These are phyloP conservation scores for Raphanus sativus DNA, from an alignment of 345 rosid species.

Conservation along the genomic window DNA sequence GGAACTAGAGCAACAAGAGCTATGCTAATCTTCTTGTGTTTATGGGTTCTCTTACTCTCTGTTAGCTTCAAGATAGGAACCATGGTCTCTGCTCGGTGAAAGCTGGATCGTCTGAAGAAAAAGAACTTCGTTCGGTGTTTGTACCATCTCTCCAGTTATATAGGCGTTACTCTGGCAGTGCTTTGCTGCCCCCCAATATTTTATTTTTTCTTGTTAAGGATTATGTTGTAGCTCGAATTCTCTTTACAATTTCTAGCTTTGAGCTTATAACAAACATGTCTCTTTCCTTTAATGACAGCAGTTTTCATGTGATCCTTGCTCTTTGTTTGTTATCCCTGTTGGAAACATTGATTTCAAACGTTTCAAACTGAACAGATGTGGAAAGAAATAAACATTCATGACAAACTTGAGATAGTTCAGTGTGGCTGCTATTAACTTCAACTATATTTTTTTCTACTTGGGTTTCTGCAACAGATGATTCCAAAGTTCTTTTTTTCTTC, in stretches of 20 bases:
- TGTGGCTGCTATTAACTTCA: too few species aligned
- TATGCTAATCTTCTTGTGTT: constrained; percentile 54
- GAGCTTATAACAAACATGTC: constrained; percentile 16
- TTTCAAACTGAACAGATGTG: not conserved
- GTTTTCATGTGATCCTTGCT: not conserved
- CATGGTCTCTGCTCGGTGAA: constrained; percentile 56
- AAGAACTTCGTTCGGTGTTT: constrained; percentile 20
- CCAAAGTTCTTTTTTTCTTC: too few species aligned
- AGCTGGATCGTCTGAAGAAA: constrained; percentile 15
- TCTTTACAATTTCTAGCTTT: constrained; percentile 11
- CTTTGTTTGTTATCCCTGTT: not conserved
- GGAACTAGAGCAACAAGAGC: constrained; percentile 47
- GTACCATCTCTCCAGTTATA: constrained; percentile 20
- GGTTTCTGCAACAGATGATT: too few species aligned
- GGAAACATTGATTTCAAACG: not conserved
- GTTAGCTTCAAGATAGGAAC: constrained; percentile 61
- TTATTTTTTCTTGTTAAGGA: not conserved
- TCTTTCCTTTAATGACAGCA: not conserved
- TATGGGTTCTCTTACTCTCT: constrained; percentile 70
- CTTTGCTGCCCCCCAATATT: constrained; percentile 32
- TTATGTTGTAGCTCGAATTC: constrained; percentile 22
- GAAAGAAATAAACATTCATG: not conserved
- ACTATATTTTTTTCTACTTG: too few species aligned
- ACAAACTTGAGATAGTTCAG: too few species aligned
- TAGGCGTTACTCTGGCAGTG: constrained; percentile 34